Evolutionary conservation across 139 green algal species (phyloP).

Genomic region (Tetraselmis striata): DNA sequence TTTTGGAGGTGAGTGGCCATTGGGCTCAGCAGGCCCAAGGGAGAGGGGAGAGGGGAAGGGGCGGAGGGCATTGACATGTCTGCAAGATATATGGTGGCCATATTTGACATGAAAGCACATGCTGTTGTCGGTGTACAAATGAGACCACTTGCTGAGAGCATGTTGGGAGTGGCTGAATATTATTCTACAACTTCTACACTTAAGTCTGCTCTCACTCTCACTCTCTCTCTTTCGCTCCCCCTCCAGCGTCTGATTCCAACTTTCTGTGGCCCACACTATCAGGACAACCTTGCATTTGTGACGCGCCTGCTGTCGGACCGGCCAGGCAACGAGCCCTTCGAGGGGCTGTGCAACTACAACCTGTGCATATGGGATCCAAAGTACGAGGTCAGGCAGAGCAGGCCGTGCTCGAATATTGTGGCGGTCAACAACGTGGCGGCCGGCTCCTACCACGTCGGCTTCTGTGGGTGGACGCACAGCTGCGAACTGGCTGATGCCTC

Average conservation of each 20-base stretch:
- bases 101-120: no score
- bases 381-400: not conserved
- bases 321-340: not conserved
- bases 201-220: no score
- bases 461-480: not conserved
- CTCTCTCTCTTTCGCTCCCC: no score
- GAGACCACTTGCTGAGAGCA: no score
- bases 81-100: no score
- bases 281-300: not conserved
- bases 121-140: no score
- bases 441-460: conserved; percentile 9
- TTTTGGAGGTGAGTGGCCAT: not conserved
- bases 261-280: no score
- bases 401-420: not conserved
- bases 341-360: not conserved
- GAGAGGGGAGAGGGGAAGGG: no score
- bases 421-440: conserved; percentile 7
- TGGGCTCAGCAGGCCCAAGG: not conserved
- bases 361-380: not conserved
- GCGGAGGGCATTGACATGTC: no score
- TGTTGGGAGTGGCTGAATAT: no score
- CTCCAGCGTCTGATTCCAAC: no score
- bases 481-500: not conserved
- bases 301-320: not conserved
- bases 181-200: no score